These are phyloP conservation scores for Triticum turgidum DNA, from an alignment of 176 grass and related monocot species.

Conservation along the genomic window DNA sequence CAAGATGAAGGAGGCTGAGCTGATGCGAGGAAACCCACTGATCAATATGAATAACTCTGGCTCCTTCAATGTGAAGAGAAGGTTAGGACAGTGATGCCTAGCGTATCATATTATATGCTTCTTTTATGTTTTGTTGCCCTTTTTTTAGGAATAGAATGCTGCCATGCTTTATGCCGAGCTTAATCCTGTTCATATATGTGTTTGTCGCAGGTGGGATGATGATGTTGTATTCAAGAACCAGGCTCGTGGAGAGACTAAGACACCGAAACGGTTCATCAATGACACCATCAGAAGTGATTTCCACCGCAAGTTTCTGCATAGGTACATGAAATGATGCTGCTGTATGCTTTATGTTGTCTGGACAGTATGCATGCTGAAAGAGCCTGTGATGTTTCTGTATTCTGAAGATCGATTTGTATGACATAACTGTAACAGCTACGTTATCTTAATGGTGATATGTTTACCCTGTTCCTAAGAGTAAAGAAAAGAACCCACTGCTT, in stretches of 20 bases:
- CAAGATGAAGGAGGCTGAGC: constrained; percentile 84
- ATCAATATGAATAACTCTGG: constrained; percentile 79
- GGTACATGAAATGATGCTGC: constrained; percentile 86
- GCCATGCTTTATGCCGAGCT: neutral
- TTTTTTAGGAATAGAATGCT: neutral
- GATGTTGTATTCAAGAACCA: constrained; percentile 96
- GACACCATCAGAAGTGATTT: constrained; percentile 97
- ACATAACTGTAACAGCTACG: neutral
- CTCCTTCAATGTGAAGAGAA: constrained; percentile 92
- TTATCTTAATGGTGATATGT: neutral
- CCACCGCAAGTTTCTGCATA: constrained; percentile 93
- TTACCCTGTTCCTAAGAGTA: neutral
- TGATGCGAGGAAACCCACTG: constrained; percentile 84
- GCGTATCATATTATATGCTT: neutral
- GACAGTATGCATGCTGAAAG: neutral
- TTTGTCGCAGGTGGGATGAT: constrained; percentile 71
- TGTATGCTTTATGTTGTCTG: neutral
- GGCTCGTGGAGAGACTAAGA: constrained; percentile 81
- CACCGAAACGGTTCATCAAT: constrained; percentile 88
- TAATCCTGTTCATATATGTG: constrained; percentile 7
- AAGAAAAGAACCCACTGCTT: neutral
- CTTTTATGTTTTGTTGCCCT: neutral
- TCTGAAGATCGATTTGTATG: constrained; percentile 8
- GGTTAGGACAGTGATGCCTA: constrained; percentile 22
- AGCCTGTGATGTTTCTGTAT: constrained; percentile 18